Percentiles rank a stretch among this genome's conserved stretches.
Evolutionary conservation across 2,329 filamentous ascomycete species (phyloP).

Genomic region (Lithohypha guttulata): DNA sequence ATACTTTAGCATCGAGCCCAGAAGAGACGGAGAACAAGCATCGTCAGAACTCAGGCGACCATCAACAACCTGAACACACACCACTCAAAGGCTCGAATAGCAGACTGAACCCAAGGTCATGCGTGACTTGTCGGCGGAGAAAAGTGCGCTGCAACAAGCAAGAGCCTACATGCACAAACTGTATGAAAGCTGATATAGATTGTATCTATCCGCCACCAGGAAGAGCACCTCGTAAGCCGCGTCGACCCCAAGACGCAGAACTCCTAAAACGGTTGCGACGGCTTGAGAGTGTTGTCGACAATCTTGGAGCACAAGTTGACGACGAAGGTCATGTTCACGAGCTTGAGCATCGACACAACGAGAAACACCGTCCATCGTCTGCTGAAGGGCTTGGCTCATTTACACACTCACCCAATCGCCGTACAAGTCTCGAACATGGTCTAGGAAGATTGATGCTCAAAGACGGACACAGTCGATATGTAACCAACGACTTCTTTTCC

Average conservation of each 20-base stretch:
- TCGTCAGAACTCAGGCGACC: too few relatives aligned
- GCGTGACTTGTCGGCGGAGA: conserved; percentile 37
- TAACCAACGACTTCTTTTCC: conserved; percentile 53
- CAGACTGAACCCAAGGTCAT: conserved; percentile 31
- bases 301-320: conserved; percentile 39
- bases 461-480: conserved; percentile 49
- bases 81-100: conserved; percentile 1
- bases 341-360: neutral
- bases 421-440: conserved; percentile 30
- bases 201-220: conserved; percentile 54
- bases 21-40: neutral
- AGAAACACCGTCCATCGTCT: conserved; percentile 18
- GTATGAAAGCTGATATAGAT: conserved; percentile 41
- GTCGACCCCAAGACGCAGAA: conserved; percentile 49
- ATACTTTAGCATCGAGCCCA: neutral
- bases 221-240: conserved; percentile 47
- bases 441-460: conserved; percentile 50
- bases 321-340: conserved; percentile 20
- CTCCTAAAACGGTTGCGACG: conserved; percentile 46
- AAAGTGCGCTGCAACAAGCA: conserved; percentile 40
- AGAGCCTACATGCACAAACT: conserved; percentile 37
- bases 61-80: too few relatives aligned
- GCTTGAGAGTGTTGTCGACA: conserved; percentile 52
- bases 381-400: neutral
- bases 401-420: neutral